Evolutionary conservation across 1,284 basidiomycete genomes (phyloP).

Genomic region (Peniophora sp.): DNA sequence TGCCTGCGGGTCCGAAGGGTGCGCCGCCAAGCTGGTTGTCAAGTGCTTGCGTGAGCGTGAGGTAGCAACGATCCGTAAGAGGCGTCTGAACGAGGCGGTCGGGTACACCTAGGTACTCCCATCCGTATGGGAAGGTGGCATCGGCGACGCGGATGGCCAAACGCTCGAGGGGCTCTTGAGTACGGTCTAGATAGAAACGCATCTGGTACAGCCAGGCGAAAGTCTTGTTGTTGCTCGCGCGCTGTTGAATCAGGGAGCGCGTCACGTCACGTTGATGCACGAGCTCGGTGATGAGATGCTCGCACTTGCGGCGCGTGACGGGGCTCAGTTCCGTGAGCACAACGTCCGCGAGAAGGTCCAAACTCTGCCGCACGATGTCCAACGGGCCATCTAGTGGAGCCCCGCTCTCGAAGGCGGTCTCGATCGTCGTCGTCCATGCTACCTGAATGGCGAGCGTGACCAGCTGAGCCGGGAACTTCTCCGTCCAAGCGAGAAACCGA

Average conservation of each 20-base stretch:
- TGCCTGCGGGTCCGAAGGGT: slow-evolving; percentile 97
- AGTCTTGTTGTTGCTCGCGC: slow-evolving; percentile 56
- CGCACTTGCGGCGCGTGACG: slow-evolving; percentile 92
- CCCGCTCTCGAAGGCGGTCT: slow-evolving; percentile 56
- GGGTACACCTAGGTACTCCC: slow-evolving; percentile 96
- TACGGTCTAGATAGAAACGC: slow-evolving; percentile 89
- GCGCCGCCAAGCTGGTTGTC: slow-evolving; percentile 93
- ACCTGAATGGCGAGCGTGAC: slow-evolving; percentile 93
- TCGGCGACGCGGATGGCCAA: slow-evolving; percentile 84
- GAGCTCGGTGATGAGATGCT: slow-evolving; percentile 97
- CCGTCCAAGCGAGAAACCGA: slow-evolving; percentile 84
- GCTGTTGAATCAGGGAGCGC: slow-evolving; percentile 67
- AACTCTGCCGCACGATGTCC: slow-evolving; percentile 71
- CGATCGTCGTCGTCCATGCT: slow-evolving; percentile 87
- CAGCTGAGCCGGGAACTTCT: slow-evolving; percentile 90
- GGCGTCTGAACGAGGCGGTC: slow-evolving; percentile 98
- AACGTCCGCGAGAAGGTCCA: slow-evolving; percentile 93
- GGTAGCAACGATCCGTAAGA: slow-evolving; percentile 94
- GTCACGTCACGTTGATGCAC: slow-evolving; percentile 97
- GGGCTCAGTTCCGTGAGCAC: slow-evolving; percentile 86
- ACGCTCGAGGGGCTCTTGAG: slow-evolving; percentile 67
- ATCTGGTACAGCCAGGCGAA: slow-evolving; percentile 98
- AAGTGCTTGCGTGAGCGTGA: slow-evolving; percentile 94
- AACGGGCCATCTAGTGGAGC: slow-evolving; percentile 60
- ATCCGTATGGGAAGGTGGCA: slow-evolving; percentile 93